Conservation (phyloP, 2,329 filamentous ascomycete genomes). For the Pestalotiopsis sp. region DNA sequence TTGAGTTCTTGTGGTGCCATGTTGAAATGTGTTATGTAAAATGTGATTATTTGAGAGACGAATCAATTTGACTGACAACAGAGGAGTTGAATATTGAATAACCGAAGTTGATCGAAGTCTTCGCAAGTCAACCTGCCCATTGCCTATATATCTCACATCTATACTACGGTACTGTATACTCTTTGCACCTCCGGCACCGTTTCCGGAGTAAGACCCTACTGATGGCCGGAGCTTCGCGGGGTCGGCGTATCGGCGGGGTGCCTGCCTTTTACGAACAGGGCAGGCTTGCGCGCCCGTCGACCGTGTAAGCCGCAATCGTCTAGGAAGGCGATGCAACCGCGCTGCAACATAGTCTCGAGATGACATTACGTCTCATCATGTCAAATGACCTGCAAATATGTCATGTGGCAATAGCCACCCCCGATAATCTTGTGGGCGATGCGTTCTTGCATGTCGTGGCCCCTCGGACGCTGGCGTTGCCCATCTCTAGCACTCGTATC, state of each 20-base stretch:
- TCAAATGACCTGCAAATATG: not conserved
- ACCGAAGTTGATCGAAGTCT: not conserved
- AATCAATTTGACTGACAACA: not conserved
- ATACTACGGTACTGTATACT: not conserved
- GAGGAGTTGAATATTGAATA: not conserved
- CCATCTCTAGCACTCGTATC: too few species aligned
- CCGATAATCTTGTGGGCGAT: too few species aligned
- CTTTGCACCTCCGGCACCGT: not conserved
- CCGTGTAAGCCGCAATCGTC: not conserved
- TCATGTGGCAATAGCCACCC: not conserved
- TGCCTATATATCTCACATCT: not conserved
- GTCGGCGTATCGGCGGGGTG: not conserved
- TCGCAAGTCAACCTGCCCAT: not conserved
- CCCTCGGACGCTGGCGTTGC: too few species aligned
- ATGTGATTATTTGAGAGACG: not conserved
- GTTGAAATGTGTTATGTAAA: not conserved
- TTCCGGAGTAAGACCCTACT: not conserved
- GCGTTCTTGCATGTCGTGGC: too few species aligned
- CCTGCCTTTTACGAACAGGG: not conserved
- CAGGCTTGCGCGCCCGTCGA: not conserved
- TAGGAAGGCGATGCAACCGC: not conserved
- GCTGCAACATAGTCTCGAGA: not conserved
- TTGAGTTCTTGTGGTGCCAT: slow-evolving; percentile 25
- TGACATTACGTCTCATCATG: not conserved
- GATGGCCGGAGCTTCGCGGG: not conserved